A percentile compares a stretch with the other conserved stretches of the same genome.
Conservation (phyloP, 2,329 filamentous ascomycete genomes). For the Paracorniculantispora psalliotae region DNA sequence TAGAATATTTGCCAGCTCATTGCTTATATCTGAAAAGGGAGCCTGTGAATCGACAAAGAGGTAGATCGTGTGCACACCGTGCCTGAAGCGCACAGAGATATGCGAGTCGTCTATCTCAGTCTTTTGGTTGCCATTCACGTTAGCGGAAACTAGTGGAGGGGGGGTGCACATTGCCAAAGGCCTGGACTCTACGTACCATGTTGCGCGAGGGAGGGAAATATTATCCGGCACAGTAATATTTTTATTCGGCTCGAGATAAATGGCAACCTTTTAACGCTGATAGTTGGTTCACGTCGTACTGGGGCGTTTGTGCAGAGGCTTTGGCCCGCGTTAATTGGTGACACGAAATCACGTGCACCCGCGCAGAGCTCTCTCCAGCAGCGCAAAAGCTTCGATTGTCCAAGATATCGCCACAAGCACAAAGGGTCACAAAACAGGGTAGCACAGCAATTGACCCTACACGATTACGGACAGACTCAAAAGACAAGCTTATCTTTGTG, state of each 20-base stretch:
- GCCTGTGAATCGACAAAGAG: slow-evolving; percentile 58
- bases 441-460: neutral
- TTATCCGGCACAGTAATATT: neutral
- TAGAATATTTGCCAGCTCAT: slow-evolving; percentile 54
- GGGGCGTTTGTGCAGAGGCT: neutral
- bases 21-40: slow-evolving; percentile 52
- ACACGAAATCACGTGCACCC: slow-evolving; percentile 13
- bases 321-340: slow-evolving; percentile 6
- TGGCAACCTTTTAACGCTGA: neutral
- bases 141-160: neutral
- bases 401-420: neutral
- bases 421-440: neutral
- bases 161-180: neutral
- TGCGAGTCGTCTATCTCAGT: slow-evolving; percentile 41
- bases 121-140: neutral
- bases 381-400: neutral
- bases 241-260: neutral
- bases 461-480: neutral
- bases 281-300: neutral
- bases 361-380: neutral
- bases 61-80: slow-evolving; percentile 65
- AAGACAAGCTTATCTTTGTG: neutral
- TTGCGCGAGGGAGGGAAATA: neutral
- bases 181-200: neutral
- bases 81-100: slow-evolving; percentile 66